Evolutionary conservation across 2,329 filamentous ascomycete genomes (phyloP).

Genomic region (Paramyrothecium sp.): DNA sequence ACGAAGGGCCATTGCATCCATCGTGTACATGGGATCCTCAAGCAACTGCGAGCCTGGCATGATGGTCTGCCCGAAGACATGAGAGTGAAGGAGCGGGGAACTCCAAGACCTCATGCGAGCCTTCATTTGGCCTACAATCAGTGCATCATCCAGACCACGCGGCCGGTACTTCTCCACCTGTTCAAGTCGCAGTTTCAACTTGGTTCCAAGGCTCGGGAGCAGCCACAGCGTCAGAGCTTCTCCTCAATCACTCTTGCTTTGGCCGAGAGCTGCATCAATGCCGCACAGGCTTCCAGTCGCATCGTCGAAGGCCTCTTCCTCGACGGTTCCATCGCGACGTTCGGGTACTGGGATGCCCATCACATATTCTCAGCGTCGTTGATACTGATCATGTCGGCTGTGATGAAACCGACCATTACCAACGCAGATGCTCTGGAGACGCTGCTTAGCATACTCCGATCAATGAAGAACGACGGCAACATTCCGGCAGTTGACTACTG

Average conservation of each 20-base stretch:
- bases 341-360: conserved; percentile 30
- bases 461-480: conserved; percentile 26
- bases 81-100: conserved; percentile 21
- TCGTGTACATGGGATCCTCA: conserved; percentile 23
- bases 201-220: conserved; percentile 5
- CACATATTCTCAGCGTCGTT: conserved; percentile 29
- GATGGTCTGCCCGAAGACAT: conserved; percentile 19
- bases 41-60: conserved; percentile 25
- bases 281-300: conserved; percentile 23
- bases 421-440: conserved; percentile 26
- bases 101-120: conserved; percentile 20
- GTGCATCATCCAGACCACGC: conserved; percentile 32
- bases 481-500: conserved; percentile 26
- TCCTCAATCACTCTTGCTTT: conserved; percentile 28
- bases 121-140: conserved; percentile 29
- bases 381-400: conserved; percentile 27
- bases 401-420: conserved; percentile 22
- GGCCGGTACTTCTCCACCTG: conserved; percentile 25
- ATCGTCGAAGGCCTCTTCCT: conserved; percentile 22
- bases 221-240: conserved; percentile 13
- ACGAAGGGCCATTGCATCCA: conserved; percentile 24
- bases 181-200: conserved; percentile 27
- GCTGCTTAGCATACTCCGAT: conserved; percentile 22
- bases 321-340: conserved; percentile 20
- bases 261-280: conserved; percentile 29